Percentiles rank a stretch among this genome's conserved stretches.
Evolutionary conservation across 2,329 filamentous ascomycete species (phyloP).

Genomic region (Zasmidium cellare): DNA sequence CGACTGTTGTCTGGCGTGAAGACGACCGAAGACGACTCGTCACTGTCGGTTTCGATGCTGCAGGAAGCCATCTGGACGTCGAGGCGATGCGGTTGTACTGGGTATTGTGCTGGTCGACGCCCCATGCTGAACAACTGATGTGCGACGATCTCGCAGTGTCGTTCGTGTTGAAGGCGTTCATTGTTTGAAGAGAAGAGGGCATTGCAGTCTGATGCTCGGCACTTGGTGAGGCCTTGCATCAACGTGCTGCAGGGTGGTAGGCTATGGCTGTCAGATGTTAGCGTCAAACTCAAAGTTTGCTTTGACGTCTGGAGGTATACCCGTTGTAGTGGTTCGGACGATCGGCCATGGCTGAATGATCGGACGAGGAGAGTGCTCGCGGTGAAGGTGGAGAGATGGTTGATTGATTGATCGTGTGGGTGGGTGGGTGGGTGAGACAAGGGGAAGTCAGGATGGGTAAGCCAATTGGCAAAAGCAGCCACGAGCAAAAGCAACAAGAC

Average conservation of each 20-base stretch:
- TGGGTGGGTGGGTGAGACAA: constrained; percentile 2
- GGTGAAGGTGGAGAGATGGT: not conserved
- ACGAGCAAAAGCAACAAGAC: constrained; percentile 9
- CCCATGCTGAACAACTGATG: not conserved
- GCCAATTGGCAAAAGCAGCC: constrained; percentile 6
- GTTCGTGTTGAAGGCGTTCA: not conserved
- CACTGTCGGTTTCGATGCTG: constrained; percentile 11
- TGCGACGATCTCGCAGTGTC: not conserved
- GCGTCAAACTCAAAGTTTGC: not conserved
- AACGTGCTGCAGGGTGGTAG: not conserved
- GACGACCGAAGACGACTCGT: constrained; percentile 7
- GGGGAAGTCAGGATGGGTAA: constrained; percentile 5
- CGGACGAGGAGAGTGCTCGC: not conserved
- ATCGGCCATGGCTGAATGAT: not conserved
- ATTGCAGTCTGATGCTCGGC: not conserved
- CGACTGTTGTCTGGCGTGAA: constrained; percentile 17
- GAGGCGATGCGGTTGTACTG: constrained; percentile 6
- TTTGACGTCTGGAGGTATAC: not conserved
- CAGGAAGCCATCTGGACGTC: constrained; percentile 4
- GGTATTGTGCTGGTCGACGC: not conserved
- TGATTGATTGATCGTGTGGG: no score
- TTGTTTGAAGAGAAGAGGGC: not conserved
- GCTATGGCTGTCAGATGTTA: not conserved
- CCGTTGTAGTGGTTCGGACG: not conserved
- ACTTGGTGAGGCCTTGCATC: not conserved